Percentiles rank a stretch among this genome's conserved stretches.
Conservation (phyloP, 495 filamentous ascomycete species). For the Xylaria grammica region DNA sequence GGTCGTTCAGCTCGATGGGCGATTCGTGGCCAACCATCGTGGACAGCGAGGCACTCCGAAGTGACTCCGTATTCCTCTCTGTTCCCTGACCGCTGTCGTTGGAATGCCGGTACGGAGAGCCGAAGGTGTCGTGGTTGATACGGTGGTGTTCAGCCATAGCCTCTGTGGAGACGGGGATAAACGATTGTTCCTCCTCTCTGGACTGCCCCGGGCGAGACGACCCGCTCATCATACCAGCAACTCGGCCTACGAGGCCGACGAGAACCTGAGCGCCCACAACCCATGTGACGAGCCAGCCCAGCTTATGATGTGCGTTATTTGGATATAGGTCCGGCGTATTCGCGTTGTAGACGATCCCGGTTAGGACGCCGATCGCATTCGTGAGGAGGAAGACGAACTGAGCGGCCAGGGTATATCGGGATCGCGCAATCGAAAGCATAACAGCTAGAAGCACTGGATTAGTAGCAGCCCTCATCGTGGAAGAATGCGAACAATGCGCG, state of each 20-base stretch:
- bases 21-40: conserved; percentile 59
- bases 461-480: conserved; percentile 18
- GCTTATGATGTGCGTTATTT: conserved; percentile 85
- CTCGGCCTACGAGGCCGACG: conserved; percentile 65
- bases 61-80: conserved; percentile 70
- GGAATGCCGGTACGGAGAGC: conserved; percentile 68
- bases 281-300: conserved; percentile 86
- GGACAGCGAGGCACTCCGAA: conserved; percentile 66
- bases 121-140: conserved; percentile 37
- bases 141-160: conserved; percentile 68
- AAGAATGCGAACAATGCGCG: conserved; percentile 32
- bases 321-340: conserved; percentile 87
- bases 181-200: conserved; percentile 52
- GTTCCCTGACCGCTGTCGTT: conserved; percentile 90
- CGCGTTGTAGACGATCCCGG: conserved; percentile 78
- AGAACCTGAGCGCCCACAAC: conserved; percentile 70
- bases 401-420: conserved; percentile 70
- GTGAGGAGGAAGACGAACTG: conserved; percentile 78
- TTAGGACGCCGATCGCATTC: conserved; percentile 72
- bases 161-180: conserved; percentile 72
- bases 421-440: conserved; percentile 83
- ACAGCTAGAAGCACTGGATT: conserved; percentile 61
- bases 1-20: conserved; percentile 57
- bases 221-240: conserved; percentile 45
- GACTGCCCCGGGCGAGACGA: conserved; percentile 19